These are phyloP conservation scores for Beauveria scarabaeidicola DNA, from an alignment of 2,329 filamentous ascomycete genomes.

Conservation along the genomic window DNA sequence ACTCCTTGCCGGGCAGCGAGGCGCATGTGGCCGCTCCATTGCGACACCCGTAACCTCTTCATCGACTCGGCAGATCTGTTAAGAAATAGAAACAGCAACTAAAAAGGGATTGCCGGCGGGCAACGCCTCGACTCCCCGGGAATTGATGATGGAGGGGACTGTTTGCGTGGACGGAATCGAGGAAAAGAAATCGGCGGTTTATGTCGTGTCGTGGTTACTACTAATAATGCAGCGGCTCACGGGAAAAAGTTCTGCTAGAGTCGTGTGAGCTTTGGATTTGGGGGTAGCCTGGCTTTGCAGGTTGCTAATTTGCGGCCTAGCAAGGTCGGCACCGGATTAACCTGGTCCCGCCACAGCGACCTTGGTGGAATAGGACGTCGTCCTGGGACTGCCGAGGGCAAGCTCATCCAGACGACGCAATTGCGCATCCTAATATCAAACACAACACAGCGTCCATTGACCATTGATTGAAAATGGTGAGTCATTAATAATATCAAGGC, in stretches of 20 bases:
- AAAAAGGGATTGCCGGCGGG: not conserved
- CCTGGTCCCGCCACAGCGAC: not conserved
- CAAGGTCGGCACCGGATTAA: slow-evolving; percentile 10
- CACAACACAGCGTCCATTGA: slow-evolving; percentile 24
- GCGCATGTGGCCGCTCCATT: slow-evolving; percentile 34
- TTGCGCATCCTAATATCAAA: slow-evolving; percentile 19
- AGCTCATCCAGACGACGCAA: slow-evolving; percentile 21
- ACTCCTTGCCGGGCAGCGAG: slow-evolving; percentile 23
- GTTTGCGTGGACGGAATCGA: not conserved
- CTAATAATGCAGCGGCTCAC: slow-evolving; percentile 13
- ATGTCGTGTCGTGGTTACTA: slow-evolving; percentile 4
- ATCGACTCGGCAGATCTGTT: slow-evolving; percentile 20
- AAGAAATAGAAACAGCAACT: not conserved
- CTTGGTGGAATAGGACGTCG: not conserved
- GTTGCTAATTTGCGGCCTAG: slow-evolving; percentile 10
- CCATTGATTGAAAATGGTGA: slow-evolving; percentile 47
- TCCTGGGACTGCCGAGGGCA: not conserved
- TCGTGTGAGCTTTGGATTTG: slow-evolving; percentile 24
- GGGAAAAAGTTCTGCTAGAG: slow-evolving; percentile 30
- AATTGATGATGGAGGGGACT: not conserved
- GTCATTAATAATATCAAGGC: slow-evolving; percentile 13
- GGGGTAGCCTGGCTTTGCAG: not conserved
- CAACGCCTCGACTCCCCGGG: not conserved
- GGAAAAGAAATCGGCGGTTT: not conserved
- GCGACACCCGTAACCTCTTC: slow-evolving; percentile 35